These are phyloP conservation scores for Paraphoma chrysanthemicola DNA, from an alignment of 2,329 filamentous ascomycete species.

Conservation along the genomic window DNA sequence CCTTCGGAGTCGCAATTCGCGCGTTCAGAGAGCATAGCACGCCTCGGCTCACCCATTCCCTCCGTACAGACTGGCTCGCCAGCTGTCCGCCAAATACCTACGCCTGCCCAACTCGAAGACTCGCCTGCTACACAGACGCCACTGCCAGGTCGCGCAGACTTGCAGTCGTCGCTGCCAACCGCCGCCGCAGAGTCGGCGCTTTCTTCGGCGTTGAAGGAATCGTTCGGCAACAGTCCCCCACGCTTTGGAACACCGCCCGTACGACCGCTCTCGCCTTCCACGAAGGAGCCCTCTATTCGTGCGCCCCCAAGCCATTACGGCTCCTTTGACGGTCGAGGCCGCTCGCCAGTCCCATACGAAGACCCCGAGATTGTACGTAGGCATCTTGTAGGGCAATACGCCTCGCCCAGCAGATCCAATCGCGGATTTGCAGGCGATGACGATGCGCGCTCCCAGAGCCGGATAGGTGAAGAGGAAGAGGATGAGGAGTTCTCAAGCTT, in stretches of 20 bases:
- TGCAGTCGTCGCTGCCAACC: conserved; percentile 63
- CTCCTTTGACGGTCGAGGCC: conserved; percentile 75
- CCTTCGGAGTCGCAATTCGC: conserved; percentile 47
- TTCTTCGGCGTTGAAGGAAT: conserved; percentile 83
- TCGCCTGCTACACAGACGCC: conserved; percentile 61
- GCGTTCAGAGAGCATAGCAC: conserved; percentile 61
- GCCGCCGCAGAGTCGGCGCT: conserved; percentile 88
- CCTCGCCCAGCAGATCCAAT: conserved; percentile 45
- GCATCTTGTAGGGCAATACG: conserved; percentile 72
- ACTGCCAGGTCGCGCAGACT: conserved; percentile 66
- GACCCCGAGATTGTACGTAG: conserved; percentile 90
- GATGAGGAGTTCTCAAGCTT: conserved; percentile 91
- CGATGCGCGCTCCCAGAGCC: conserved; percentile 42
- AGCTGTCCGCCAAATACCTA: conserved; percentile 58
- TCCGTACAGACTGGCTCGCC: conserved; percentile 53
- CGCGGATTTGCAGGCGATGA: conserved; percentile 32
- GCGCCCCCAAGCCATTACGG: conserved; percentile 77
- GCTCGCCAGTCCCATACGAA: conserved; percentile 71
- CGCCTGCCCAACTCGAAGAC: conserved; percentile 54
- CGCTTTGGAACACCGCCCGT: conserved; percentile 66
- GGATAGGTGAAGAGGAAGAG: conserved; percentile 50
- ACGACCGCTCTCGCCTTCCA: conserved; percentile 64
- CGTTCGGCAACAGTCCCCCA: conserved; percentile 72
- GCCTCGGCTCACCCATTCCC: conserved; percentile 63
- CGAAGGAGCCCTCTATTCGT: conserved; percentile 55